Evolutionary conservation across 1,139 yeast genomes (phyloP).

Genomic region (Candida pseudoviswanathii): DNA sequence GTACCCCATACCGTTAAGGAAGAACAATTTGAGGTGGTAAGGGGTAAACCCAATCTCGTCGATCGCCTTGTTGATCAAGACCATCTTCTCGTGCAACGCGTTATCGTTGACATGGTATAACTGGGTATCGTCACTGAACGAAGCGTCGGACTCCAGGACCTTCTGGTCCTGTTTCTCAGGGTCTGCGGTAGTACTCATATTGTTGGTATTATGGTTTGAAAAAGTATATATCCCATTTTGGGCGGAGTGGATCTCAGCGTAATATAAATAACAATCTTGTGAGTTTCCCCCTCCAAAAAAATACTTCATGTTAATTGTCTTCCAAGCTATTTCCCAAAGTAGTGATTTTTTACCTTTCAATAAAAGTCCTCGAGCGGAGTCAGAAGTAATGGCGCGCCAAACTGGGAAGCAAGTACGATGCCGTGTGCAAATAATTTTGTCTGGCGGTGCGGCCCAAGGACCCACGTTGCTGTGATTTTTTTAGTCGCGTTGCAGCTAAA

Average conservation of each 20-base stretch:
- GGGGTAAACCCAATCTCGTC: constrained; percentile 41
- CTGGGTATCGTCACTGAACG: constrained; percentile 14
- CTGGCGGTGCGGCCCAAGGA: neutral
- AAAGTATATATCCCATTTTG: neutral
- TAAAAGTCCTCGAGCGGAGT: neutral
- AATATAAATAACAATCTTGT: neutral
- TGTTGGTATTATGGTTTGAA: neutral
- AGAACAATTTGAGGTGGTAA: constrained; percentile 37
- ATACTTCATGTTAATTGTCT: neutral
- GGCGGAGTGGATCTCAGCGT: neutral
- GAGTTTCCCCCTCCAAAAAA: neutral
- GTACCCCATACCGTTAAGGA: constrained; percentile 62
- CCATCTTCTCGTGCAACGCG: constrained; percentile 28
- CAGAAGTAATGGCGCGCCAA: neutral
- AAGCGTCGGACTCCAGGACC: constrained; percentile 4
- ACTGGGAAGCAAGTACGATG: neutral
- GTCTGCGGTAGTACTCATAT: constrained; percentile 1
- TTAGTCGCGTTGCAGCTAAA: neutral
- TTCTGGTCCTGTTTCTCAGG: constrained; percentile 8
- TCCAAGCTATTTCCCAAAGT: neutral
- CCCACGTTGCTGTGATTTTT: neutral
- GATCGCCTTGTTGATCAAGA: constrained; percentile 32
- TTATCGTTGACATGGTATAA: constrained; percentile 24
- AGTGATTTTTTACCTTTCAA: neutral
- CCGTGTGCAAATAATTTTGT: neutral